phyloP scores from a whole-genome alignment of 163 green algal genomes.

The Scenedesmus sp. region DNA sequence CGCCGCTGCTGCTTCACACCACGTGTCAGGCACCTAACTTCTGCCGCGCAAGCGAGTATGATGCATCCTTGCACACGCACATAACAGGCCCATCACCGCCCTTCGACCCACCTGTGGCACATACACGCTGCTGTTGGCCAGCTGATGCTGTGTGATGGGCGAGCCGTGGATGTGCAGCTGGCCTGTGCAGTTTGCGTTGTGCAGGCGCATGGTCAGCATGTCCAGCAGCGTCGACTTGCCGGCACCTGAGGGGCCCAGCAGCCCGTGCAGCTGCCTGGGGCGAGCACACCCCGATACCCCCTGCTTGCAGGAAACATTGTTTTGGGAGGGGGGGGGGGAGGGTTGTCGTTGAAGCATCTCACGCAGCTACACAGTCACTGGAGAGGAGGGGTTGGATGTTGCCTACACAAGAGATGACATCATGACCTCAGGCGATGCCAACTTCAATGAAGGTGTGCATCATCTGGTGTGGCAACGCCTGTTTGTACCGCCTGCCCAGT shows the following conservation, averaged over 20 bases:
- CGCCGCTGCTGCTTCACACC: not conserved
- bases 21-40: not conserved
- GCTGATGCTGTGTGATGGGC: slow-evolving; percentile 14
- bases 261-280: slow-evolving; percentile 52
- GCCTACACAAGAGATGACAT: too few relatives aligned
- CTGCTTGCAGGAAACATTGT: slow-evolving; percentile 29
- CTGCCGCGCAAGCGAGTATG: not conserved
- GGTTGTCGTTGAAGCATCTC: not conserved
- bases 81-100: too few relatives aligned
- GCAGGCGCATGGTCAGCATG: slow-evolving; percentile 59
- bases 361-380: too few relatives aligned
- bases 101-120: slow-evolving; percentile 58
- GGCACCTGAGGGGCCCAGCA: slow-evolving; percentile 62
- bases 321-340: too few relatives aligned
- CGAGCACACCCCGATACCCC: slow-evolving; percentile 52
- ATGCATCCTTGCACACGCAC: too few relatives aligned
- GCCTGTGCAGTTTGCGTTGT: not conserved
- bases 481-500: too few relatives aligned
- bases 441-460: too few relatives aligned
- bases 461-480: too few relatives aligned
- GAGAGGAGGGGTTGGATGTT: too few relatives aligned
- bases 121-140: slow-evolving; percentile 55
- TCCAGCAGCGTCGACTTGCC: slow-evolving; percentile 74
- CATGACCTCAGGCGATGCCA: too few relatives aligned
- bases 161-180: slow-evolving; percentile 62